Percentiles rank a stretch among this genome's conserved stretches.
These are phyloP conservation scores for Ophioceras dolichostomum DNA, from an alignment of 2,329 filamentous ascomycete species.

Conservation along the genomic window DNA sequence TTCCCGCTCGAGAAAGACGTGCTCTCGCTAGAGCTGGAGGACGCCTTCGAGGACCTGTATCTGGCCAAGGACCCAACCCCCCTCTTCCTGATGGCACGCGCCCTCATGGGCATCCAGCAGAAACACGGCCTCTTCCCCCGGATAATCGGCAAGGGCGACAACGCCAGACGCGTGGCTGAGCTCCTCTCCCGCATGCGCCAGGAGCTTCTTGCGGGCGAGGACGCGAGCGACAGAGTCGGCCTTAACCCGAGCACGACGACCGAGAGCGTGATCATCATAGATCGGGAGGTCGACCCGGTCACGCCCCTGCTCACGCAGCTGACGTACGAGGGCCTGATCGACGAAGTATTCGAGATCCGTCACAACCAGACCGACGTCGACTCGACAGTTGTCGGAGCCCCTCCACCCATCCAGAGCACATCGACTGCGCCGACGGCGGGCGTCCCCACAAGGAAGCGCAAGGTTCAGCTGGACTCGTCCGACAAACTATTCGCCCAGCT, in stretches of 20 bases:
- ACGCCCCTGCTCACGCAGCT: slow-evolving; percentile 87
- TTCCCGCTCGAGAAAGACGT: slow-evolving; percentile 86
- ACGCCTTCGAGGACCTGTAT: slow-evolving; percentile 79
- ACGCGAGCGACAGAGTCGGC: slow-evolving; percentile 53
- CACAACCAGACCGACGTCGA: slow-evolving; percentile 92
- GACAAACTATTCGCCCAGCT: slow-evolving; percentile 83
- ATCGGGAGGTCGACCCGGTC: slow-evolving; percentile 88
- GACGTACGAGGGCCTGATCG: slow-evolving; percentile 91
- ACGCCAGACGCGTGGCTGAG: slow-evolving; percentile 79
- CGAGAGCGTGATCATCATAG: slow-evolving; percentile 88
- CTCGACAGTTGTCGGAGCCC: slow-evolving; percentile 73
- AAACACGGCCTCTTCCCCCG: slow-evolving; percentile 88
- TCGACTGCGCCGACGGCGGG: slow-evolving; percentile 41
- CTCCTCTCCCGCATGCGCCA: slow-evolving; percentile 83
- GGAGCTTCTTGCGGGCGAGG: slow-evolving; percentile 72
- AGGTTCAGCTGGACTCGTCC: slow-evolving; percentile 76
- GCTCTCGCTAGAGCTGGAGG: slow-evolving; percentile 78
- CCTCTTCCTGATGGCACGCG: slow-evolving; percentile 79
- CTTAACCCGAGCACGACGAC: slow-evolving; percentile 76
- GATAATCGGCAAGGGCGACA: slow-evolving; percentile 91
- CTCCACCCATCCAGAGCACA: slow-evolving; percentile 32
- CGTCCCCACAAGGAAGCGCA: slow-evolving; percentile 61
- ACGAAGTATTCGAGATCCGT: slow-evolving; percentile 83
- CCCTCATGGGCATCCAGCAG: slow-evolving; percentile 88
- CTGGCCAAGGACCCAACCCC: slow-evolving; percentile 82